Evolutionary conservation across 2,329 filamentous ascomycete species (phyloP).

Genomic region (Monosporascus sp.): DNA sequence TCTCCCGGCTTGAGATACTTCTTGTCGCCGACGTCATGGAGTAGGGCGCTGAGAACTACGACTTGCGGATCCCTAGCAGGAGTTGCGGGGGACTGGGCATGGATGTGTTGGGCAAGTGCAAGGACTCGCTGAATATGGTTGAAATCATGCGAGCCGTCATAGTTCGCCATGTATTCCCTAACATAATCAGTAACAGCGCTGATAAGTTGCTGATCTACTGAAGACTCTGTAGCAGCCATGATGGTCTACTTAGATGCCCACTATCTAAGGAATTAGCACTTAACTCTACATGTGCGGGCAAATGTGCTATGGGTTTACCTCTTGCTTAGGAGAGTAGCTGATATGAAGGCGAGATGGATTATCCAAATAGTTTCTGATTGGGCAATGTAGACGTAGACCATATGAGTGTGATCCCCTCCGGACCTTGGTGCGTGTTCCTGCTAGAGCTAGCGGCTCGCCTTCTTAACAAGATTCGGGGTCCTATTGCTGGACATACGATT

Average conservation of each 20-base stretch:
- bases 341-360: background rate
- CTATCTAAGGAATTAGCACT: constrained; percentile 17
- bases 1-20: constrained; percentile 65
- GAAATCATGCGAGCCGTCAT: constrained; percentile 87
- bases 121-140: constrained; percentile 76
- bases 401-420: background rate
- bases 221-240: constrained; percentile 18
- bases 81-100: constrained; percentile 32
- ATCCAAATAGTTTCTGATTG: background rate
- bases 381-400: background rate
- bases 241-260: constrained; percentile 8
- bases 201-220: constrained; percentile 39
- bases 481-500: too few relatives aligned
- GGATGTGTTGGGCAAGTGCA: constrained; percentile 62
- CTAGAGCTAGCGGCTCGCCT: background rate
- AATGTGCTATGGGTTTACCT: constrained; percentile 6
- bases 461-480: too few relatives aligned
- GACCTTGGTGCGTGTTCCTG: background rate
- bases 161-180: constrained; percentile 65
- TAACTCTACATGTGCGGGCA: constrained; percentile 18
- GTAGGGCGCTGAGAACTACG: constrained; percentile 64
- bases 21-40: constrained; percentile 86
- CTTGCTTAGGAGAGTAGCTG: background rate
- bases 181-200: constrained; percentile 57
- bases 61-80: constrained; percentile 41